phyloP scores from a whole-genome alignment of 495 filamentous ascomycete species.

The Penicillium bovifimosum region DNA sequence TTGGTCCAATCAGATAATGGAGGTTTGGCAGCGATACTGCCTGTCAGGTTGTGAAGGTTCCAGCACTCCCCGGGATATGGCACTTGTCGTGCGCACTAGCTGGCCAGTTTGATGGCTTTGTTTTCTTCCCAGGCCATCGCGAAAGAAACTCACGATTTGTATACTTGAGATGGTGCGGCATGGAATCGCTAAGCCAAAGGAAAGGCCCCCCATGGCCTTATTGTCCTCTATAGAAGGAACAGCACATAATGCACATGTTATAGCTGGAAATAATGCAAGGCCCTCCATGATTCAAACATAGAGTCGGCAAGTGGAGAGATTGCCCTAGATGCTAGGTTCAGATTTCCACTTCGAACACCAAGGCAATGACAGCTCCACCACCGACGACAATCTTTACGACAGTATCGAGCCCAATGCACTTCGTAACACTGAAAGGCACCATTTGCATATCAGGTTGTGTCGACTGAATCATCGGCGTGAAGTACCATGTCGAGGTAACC shows the following conservation, averaged over 20 bases:
- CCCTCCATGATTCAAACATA: neutral
- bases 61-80: neutral
- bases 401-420: neutral
- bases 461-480: slow-evolving; percentile 13
- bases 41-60: neutral
- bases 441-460: slow-evolving; percentile 5
- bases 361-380: neutral
- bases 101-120: too few relatives aligned
- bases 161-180: too few relatives aligned
- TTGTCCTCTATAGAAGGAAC: too few relatives aligned
- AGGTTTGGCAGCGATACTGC: slow-evolving; percentile 18
- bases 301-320: neutral
- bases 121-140: too few relatives aligned
- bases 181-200: too few relatives aligned
- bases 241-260: too few relatives aligned
- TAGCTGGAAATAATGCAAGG: too few relatives aligned
- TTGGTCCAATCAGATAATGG: slow-evolving; percentile 34
- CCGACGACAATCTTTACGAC: neutral
- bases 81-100: too few relatives aligned
- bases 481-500: slow-evolving; percentile 14
- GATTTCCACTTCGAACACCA: neutral
- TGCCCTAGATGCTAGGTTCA: neutral
- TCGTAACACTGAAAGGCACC: slow-evolving; percentile 8
- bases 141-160: too few relatives aligned
- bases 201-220: too few relatives aligned